Percentiles rank a stretch among this genome's conserved stretches.
Conservation (phyloP, 345 rosid genomes). For the Linum usitatissimum region DNA sequence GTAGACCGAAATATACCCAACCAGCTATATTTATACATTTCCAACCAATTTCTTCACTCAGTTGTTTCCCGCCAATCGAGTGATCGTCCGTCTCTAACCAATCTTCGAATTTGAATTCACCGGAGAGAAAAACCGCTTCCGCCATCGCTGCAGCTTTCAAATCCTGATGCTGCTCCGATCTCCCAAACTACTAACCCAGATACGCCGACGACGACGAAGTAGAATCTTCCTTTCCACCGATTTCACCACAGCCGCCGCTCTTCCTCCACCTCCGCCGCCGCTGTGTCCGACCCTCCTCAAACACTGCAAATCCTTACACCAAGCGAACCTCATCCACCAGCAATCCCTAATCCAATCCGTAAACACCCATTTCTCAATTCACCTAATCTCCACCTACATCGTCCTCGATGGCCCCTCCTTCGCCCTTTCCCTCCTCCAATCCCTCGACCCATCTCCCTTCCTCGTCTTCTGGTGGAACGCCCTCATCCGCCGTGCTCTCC, state of each 20-base stretch:
- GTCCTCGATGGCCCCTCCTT: conserved; percentile 33
- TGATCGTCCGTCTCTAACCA: background rate
- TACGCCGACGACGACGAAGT: background rate
- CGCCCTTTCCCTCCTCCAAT: conserved; percentile 46
- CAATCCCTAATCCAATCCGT: conserved; percentile 46
- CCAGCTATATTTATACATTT: no score
- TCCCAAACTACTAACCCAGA: background rate
- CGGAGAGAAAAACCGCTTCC: background rate
- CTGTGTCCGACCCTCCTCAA: conserved; percentile 33
- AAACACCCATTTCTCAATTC: conserved; percentile 28
- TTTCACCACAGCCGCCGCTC: background rate
- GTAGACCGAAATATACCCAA: no score
- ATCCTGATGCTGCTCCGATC: background rate
- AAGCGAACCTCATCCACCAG: conserved; percentile 50
- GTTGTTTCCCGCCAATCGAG: no score
- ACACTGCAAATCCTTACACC: conserved; percentile 46
- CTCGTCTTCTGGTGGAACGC: conserved; percentile 64
- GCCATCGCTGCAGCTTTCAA: background rate
- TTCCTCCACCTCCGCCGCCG: background rate
- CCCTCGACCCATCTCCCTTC: conserved; percentile 33
- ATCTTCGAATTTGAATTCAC: background rate
- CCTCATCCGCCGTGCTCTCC: conserved; percentile 41
- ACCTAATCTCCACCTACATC: conserved; percentile 59
- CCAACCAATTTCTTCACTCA: no score
- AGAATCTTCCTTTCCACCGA: background rate